Evolutionary conservation across 1,139 yeast species (phyloP), one percentile per base, ranked within the genome.

Genomic region (Sugiyamaella sp.): DNA sequence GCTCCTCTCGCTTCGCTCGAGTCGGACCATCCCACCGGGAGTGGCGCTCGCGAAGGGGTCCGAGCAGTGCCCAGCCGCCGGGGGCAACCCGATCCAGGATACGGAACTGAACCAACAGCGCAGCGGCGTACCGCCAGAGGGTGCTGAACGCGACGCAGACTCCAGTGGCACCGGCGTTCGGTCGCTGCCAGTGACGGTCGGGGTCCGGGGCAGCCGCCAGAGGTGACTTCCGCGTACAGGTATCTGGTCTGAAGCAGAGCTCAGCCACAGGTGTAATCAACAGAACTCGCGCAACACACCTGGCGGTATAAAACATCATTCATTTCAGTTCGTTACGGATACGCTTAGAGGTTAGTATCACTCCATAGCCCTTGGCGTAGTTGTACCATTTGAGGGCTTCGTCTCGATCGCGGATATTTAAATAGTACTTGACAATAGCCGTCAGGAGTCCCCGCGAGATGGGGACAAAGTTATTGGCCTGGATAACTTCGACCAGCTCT

Each of bases 391-490:
- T 33, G 12, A 43, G 32, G 1, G 66, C 65, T 29, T 44, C 46
- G 6, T 37, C 49, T 12, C n/a, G 20, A 51, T 61, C 54, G 29
- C 52, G 46, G 3, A 52, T 45, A 4, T 19, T 16, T 9, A 54
- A 25, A 42, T 55, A 61, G 43, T 58, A 60, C 12, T 48, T 42
- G 6, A 63, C 54, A 20, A 63, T 54, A 1, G 67, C 64, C 6
- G 53, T 53, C 42, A 59, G 52, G 24, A 57, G 40, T 9, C 33
- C 33, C 2, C 58, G 53, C 1, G 53, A 40, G 6, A 60, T 50
- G 4, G 57, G 57, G 12, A 63, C 44, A 17, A 53, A 51, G 16
- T 43, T 39, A 9, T 52, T 42, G 17, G 44, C 9, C 20, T 57
- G 57, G 5, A 55, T 55, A 16, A 55, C 37, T 12, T 51, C 20